Base-by-base conservation (phyloP, 257 asterid species). In the Solanum bulbocastanum region DNA sequence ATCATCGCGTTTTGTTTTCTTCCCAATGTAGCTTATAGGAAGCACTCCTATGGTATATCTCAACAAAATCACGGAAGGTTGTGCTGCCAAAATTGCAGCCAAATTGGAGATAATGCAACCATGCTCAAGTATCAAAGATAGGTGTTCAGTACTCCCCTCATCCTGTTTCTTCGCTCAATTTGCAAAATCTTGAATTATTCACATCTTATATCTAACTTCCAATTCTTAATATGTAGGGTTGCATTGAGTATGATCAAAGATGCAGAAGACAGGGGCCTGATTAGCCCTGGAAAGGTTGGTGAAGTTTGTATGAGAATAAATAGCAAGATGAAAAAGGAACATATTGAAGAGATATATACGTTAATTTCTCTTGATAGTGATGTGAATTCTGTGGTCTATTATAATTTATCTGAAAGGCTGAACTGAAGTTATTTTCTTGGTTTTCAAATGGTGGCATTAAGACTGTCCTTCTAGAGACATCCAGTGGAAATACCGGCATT, bases 251-350 rank as follows among this genome's bases (percentile, higher is more conserved):
- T 91, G 93, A 92, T 91, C 52, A 87, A 92, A 78, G 93, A 92
- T 81, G 94, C 94, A 84, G 94, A 92, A 89, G 94, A 92, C 32
- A 92, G 87, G 87, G 94, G 91, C 36, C 86, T 91, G 49, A 92
- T 92, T 79, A 83, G 82, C 6, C 94, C 93, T 81, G 94, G 92
- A 56, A 90, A 92, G 92, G 94, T 92, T 84, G 52, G 88, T 83
- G 36, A 42, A 69, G 40, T 87, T 76, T 56, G 58, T 46, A 0
- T 18, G 0, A 32, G 23, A 22, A 23, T 58, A 83, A 8, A 22
- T 36, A 35, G 5, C n/a, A 73, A 9, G 81, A 73, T 30, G 46
- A 3, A 40, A 40, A 40, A 40, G 46, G 46, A 40, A 40, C 46
- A 40, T 14, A 40, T 40, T 36, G 39, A 36, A 36, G 8, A 36